Percentiles rank a stretch among this genome's conserved stretches.
Evolutionary conservation across 1,139 yeast genomes (phyloP).

Genomic region (Diutina neorugosa): DNA sequence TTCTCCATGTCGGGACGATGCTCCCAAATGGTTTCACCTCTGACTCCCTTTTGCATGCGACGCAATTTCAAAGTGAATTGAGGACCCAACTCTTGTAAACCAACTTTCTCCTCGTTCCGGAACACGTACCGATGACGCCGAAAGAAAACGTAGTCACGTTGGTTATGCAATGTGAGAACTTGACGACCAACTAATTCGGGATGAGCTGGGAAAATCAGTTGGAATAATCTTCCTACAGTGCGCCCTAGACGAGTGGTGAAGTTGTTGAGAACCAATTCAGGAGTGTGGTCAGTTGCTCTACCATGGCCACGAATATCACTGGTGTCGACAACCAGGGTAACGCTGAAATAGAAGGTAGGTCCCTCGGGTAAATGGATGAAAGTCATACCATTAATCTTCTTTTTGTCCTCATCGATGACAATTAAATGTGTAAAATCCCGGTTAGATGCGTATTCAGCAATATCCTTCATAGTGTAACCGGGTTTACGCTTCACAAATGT

Average conservation of each 20-base stretch:
- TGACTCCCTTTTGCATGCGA: constrained; percentile 81
- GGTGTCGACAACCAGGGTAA: constrained; percentile 71
- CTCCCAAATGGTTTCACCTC: constrained; percentile 93
- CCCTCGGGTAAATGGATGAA: constrained; percentile 91
- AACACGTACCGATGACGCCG: constrained; percentile 90
- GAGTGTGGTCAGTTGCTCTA: constrained; percentile 76
- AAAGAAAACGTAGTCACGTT: constrained; percentile 88
- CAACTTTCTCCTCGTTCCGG: constrained; percentile 82
- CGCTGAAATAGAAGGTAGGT: constrained; percentile 84
- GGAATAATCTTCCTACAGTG: constrained; percentile 85
- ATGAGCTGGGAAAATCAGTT: constrained; percentile 78
- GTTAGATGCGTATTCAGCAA: constrained; percentile 69
- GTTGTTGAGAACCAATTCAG: constrained; percentile 84
- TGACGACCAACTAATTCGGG: constrained; percentile 95
- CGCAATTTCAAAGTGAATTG: constrained; percentile 85
- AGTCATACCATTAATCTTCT: constrained; percentile 81
- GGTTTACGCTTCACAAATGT: constrained; percentile 80
- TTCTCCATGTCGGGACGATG: constrained; percentile 93
- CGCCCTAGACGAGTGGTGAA: constrained; percentile 87
- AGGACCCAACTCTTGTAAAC: constrained; percentile 92
- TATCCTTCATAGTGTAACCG: constrained; percentile 75
- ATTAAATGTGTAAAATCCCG: constrained; percentile 80
- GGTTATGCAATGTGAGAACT: constrained; percentile 90
- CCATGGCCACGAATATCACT: constrained; percentile 80
- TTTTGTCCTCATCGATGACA: constrained; percentile 88